Evolutionary conservation across 139 green algal species (phyloP).

Genomic region (Chlorella sorokiniana): DNA sequence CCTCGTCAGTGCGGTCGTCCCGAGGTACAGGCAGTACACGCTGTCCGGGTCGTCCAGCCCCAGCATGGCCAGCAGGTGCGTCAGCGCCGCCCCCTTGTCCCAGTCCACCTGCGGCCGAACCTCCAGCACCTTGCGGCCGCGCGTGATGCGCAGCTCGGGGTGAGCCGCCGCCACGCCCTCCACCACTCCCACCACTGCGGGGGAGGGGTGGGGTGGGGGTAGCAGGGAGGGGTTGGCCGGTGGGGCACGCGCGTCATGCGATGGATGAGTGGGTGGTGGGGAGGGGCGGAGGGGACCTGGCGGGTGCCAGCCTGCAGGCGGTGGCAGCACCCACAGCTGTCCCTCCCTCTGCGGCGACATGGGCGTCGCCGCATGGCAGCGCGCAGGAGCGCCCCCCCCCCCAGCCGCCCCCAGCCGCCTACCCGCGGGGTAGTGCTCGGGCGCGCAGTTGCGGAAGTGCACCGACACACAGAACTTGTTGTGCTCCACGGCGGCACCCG

Average conservation of each 20-base stretch:
- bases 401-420: not conserved
- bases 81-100: conserved; percentile 95
- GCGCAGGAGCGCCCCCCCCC: too few species aligned
- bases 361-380: too few species aligned
- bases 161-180: conserved; percentile 55
- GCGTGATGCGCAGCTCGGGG: conserved; percentile 71
- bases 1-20: conserved; percentile 97
- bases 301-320: too few species aligned
- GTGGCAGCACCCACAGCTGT: too few species aligned
- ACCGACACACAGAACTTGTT: conserved; percentile 97
- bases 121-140: conserved; percentile 94
- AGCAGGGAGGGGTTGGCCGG: not conserved
- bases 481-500: conserved; percentile 90
- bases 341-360: too few species aligned
- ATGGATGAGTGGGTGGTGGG: too few species aligned
- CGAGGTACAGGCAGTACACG: conserved; percentile 93
- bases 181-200: conserved; percentile 63
- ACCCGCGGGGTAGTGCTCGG: conserved; percentile 56
- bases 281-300: too few species aligned
- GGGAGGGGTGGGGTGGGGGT: not conserved
- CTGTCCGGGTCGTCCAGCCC: conserved; percentile 63
- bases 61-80: conserved; percentile 86
- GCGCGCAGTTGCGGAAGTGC: conserved; percentile 91
- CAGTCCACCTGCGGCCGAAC: conserved; percentile 91
- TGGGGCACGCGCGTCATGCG: too few species aligned